Percentiles rank a stretch among this genome's conserved stretches.
These are phyloP conservation scores for Paecilomyces niveus DNA, from an alignment of 2,329 filamentous ascomycete species.

Conservation along the genomic window DNA sequence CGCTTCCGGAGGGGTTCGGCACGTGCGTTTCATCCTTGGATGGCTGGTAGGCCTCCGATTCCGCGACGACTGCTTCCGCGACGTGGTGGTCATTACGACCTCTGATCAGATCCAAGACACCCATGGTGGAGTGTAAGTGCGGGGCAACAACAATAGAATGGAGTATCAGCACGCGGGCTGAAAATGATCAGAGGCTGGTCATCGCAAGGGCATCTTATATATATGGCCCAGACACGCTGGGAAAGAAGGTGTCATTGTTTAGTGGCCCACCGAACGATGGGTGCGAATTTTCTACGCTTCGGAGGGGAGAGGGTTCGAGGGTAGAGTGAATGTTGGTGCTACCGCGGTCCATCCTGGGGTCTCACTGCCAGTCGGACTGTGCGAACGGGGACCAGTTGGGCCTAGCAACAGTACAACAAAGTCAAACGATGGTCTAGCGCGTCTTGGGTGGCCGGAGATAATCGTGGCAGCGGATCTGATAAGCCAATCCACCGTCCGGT, in stretches of 20 bases:
- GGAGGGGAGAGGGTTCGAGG: neutral
- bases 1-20: conserved; percentile 7
- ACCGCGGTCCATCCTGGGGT: neutral
- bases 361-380: neutral
- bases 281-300: neutral
- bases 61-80: neutral
- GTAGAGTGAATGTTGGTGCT: neutral
- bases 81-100: conserved; percentile 1
- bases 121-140: conserved; percentile 2
- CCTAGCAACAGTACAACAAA: no score
- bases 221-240: neutral
- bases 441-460: neutral
- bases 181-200: neutral
- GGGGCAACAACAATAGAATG: neutral
- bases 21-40: conserved; percentile 1
- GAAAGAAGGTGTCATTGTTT: neutral
- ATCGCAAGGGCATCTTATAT: neutral
- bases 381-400: neutral
- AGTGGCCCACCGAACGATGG: neutral
- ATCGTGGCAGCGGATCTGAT: neutral
- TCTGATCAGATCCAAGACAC: conserved; percentile 4
- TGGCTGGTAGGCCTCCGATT: neutral
- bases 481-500: neutral
- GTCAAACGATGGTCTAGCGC: neutral
- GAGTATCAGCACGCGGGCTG: neutral